Percentiles rank a stretch among this genome's conserved stretches.
phyloP scores from a whole-genome alignment of 2,329 filamentous ascomycete genomes.

The Pezicula rhizophila region DNA sequence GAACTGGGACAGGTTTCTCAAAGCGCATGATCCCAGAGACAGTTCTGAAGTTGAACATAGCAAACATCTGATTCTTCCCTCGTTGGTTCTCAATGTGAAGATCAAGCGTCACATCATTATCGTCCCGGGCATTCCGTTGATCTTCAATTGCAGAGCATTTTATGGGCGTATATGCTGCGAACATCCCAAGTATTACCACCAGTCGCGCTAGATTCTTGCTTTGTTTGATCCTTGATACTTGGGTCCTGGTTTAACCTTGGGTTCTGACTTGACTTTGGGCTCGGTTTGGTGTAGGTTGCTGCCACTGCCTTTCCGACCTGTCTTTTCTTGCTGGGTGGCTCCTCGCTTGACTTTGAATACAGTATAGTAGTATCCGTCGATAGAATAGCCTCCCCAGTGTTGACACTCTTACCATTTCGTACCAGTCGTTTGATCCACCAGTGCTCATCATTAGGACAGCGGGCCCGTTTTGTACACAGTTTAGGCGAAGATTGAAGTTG shows the following conservation, averaged over 20 bases:
- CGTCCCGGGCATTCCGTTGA: constrained; percentile 1
- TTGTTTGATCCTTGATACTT: neutral
- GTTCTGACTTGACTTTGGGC: neutral
- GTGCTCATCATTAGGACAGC: neutral
- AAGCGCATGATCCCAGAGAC: constrained; percentile 16
- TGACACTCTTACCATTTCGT: neutral
- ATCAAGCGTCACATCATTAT: constrained; percentile 6
- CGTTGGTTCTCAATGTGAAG: constrained; percentile 8
- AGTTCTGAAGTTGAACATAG: constrained; percentile 12
- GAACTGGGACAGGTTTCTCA: constrained; percentile 9
- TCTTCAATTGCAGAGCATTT: constrained; percentile 7
- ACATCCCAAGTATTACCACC: constrained; percentile 7
- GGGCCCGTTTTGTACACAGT: neutral
- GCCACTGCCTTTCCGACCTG: too few species aligned
- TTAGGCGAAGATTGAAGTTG: neutral
- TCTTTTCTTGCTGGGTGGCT: too few species aligned
- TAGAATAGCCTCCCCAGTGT: neutral
- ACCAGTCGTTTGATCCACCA: neutral
- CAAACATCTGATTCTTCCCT: constrained; percentile 11
- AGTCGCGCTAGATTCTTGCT: neutral
- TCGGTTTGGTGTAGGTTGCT: neutral
- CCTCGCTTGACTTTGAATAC: neutral
- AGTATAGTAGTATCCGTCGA: neutral
- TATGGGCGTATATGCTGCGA: constrained; percentile 8
- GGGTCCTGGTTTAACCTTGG: neutral